Base-by-base conservation (phyloP, 768 basidiomycete genomes). In the Lepiota venenata region DNA sequence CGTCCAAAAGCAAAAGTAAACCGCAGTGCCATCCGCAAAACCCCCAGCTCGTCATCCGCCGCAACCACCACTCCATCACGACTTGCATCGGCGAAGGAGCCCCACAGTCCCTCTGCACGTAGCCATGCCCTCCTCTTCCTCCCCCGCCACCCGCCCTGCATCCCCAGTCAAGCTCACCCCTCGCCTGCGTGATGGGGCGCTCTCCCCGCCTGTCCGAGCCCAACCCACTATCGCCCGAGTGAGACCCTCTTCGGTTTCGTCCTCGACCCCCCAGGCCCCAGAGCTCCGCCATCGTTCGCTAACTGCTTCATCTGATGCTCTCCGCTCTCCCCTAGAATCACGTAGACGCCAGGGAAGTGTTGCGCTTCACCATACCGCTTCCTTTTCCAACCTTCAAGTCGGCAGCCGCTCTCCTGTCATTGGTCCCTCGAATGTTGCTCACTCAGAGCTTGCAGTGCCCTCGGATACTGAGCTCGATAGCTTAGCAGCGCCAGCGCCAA, bases 1-100 rank as follows among this genome's bases (percentile, higher is more conserved):
- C 61, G 80, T 52, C 80, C 83, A 12, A 86, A 74, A 63, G 84
- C 82, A 55, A 88, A 84, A 67, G 73, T 88, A 37, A 86, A 82
- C 61, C 77, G 71, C 56, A 80, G 73, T 59, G 81, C 76, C 7
- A 56, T 67, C 11, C 69, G 72, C 43, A 74, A 68, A 47, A 27
- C 54, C 37, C 54, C 59, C 14, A 60, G 52, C 4, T 52, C 59
- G 40, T 15, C 18, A 11, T 52, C 59, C 40, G 9, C 18, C 9
- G 43, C 58, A 11, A 59, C 47, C 39, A 57, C 58, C 59, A 50
- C 12, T 55, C 2, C 56, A 48, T 20, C 32, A 15, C 32, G 47
- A 39, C 55, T 32, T 32, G 32, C 10, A 32, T 32, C 32, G 8
- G 10, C 32, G 32, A 32, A 32, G 9, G 32, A 32, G 32, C 32